phyloP scores from a whole-genome alignment of 441 rosid genomes.

The Metrosideros polymorpha region DNA sequence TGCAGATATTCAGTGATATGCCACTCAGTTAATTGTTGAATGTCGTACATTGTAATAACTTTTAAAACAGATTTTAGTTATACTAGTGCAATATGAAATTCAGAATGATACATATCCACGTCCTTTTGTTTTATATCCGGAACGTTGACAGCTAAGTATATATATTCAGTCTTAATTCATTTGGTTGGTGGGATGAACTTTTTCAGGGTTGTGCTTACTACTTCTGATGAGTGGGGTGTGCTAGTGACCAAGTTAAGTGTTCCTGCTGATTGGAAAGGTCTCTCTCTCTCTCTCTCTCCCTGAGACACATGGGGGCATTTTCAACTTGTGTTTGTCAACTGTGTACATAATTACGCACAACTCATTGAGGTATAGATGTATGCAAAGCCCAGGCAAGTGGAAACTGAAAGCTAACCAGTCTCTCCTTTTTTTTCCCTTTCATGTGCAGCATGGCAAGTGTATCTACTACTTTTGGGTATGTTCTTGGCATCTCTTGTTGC shows the following conservation, averaged over 20 bases:
- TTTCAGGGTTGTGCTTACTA: slow-evolving; percentile 71
- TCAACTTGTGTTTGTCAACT: neutral
- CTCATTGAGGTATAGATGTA: neutral
- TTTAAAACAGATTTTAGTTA: neutral
- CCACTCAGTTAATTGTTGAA: neutral
- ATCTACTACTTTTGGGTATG: slow-evolving; percentile 57
- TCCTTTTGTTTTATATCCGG: neutral
- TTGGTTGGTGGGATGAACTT: neutral
- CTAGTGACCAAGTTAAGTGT: slow-evolving; percentile 72
- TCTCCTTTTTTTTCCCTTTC: neutral
- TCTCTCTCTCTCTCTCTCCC: slow-evolving; percentile 2
- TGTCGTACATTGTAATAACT: neutral
- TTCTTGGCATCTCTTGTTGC: slow-evolving; percentile 75
- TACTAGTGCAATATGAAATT: neutral
- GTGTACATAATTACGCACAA: neutral
- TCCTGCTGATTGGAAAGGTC: slow-evolving; percentile 98
- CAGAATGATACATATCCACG: neutral
- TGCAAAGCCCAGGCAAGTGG: neutral
- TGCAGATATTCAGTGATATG: neutral
- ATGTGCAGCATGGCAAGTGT: slow-evolving; percentile 91
- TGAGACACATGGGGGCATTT: neutral
- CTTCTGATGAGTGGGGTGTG: slow-evolving; percentile 89
- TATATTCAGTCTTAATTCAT: neutral
- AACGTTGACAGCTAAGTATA: neutral
- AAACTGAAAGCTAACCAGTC: neutral